Percentiles rank a stretch among this genome's conserved stretches.
These are phyloP conservation scores for Salix koriyanagi DNA, from an alignment of 345 rosid genomes.

Conservation along the genomic window DNA sequence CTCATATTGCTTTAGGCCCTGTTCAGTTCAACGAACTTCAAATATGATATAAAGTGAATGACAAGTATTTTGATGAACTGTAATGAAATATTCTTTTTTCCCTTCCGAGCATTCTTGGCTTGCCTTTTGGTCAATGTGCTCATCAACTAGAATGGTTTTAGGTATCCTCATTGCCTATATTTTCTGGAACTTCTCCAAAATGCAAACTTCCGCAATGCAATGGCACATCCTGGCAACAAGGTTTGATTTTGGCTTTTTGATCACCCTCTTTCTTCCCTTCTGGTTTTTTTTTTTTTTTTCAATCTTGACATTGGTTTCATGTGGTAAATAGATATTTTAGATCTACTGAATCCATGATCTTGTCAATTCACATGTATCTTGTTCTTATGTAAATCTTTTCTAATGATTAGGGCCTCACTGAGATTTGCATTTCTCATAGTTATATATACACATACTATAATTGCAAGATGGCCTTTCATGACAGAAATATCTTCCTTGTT, in stretches of 20 bases:
- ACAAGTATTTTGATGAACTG: background rate
- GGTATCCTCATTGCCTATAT: conserved; percentile 96
- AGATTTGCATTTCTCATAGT: background rate
- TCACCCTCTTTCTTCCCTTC: conserved; percentile 6
- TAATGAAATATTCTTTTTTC: background rate
- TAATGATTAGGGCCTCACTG: background rate
- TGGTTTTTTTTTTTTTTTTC: background rate
- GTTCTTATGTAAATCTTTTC: background rate
- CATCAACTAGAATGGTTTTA: conserved; percentile 33
- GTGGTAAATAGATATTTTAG: background rate
- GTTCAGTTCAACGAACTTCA: background rate
- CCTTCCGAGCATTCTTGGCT: background rate
- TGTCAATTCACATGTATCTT: background rate
- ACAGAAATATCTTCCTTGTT: background rate
- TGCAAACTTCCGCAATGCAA: conserved; percentile 81
- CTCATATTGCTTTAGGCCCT: background rate
- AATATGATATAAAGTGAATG: background rate
- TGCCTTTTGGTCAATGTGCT: conserved; percentile 12
- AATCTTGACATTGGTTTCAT: background rate
- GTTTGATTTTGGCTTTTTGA: conserved; percentile 30
- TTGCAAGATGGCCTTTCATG: background rate
- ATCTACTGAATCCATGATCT: background rate
- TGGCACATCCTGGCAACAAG: conserved; percentile 98
- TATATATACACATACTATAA: background rate
- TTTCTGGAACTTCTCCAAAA: conserved; percentile 97